These are phyloP conservation scores for Oehlia diaphana DNA, from an alignment of 192 early-diverging fungal species.

Conservation along the genomic window DNA sequence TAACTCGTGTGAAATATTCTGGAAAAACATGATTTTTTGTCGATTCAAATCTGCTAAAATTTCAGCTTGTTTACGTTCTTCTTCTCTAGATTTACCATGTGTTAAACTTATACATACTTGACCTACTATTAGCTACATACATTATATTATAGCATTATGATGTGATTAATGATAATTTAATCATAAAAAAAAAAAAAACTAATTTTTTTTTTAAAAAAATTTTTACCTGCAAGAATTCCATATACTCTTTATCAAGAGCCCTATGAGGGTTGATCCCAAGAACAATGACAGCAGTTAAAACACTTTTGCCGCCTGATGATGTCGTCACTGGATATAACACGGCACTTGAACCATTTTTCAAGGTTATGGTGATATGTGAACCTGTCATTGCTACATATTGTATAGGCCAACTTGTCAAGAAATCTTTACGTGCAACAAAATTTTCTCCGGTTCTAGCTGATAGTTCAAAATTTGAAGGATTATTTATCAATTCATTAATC, in stretches of 20 bases:
- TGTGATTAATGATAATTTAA: background rate
- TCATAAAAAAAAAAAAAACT: background rate
- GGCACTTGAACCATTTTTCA: background rate
- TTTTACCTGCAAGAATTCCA: slow-evolving; percentile 12
- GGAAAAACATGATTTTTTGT: slow-evolving; percentile 46
- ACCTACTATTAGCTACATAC: slow-evolving; percentile 32
- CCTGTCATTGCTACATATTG: background rate
- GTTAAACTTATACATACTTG: slow-evolving; percentile 33
- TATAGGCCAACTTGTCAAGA: slow-evolving; percentile 14
- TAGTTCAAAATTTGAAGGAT: background rate
- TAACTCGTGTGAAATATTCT: slow-evolving; percentile 45
- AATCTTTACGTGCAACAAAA: background rate
- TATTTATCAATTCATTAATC: background rate
- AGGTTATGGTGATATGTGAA: background rate
- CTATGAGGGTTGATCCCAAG: slow-evolving; percentile 11
- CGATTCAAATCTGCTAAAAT: slow-evolving; percentile 38
- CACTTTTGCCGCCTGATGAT: background rate
- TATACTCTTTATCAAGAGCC: slow-evolving; percentile 7
- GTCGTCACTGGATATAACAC: background rate
- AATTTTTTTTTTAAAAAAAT: background rate
- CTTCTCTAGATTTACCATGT: slow-evolving; percentile 39
- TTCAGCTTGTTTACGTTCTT: slow-evolving; percentile 37
- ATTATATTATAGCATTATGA: background rate
- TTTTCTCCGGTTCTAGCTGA: background rate
- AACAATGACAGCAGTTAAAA: slow-evolving; percentile 7